Conservation (phyloP, 192 early-diverging fungal genomes). For the Backusella tarrabulga region DNA sequence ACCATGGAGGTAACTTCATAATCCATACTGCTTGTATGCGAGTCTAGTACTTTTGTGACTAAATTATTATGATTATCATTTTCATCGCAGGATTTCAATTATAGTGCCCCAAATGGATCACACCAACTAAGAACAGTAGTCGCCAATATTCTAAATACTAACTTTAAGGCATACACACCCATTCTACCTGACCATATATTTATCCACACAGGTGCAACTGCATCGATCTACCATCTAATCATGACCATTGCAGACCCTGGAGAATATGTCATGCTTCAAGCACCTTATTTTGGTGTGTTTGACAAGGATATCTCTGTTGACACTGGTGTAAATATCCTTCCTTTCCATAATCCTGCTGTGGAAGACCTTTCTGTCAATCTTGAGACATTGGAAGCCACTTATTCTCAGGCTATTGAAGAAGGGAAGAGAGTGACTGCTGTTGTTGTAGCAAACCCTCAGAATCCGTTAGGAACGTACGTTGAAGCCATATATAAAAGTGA, state of each 20-base stretch:
- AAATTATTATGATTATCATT: no score
- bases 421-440: constrained; percentile 46
- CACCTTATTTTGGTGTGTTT: constrained; percentile 79
- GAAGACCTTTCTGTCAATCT: constrained; percentile 36
- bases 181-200: constrained; percentile 55
- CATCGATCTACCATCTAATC: constrained; percentile 62
- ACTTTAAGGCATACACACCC: constrained; percentile 50
- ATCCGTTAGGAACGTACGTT: constrained; percentile 63
- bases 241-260: constrained; percentile 67
- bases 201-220: constrained; percentile 64
- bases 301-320: constrained; percentile 54
- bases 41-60: no score
- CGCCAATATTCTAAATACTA: constrained; percentile 63
- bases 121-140: constrained; percentile 52
- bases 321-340: constrained; percentile 51
- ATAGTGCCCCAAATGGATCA: constrained; percentile 54
- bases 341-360: constrained; percentile 43
- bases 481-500: background rate
- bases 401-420: constrained; percentile 40
- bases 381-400: constrained; percentile 46
- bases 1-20: background rate
- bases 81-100: constrained; percentile 38
- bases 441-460: constrained; percentile 59
- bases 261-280: constrained; percentile 71
- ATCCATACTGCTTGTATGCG: background rate